These are phyloP conservation scores for Syzygium grande DNA, from an alignment of 345 rosid species.

Conservation along the genomic window DNA sequence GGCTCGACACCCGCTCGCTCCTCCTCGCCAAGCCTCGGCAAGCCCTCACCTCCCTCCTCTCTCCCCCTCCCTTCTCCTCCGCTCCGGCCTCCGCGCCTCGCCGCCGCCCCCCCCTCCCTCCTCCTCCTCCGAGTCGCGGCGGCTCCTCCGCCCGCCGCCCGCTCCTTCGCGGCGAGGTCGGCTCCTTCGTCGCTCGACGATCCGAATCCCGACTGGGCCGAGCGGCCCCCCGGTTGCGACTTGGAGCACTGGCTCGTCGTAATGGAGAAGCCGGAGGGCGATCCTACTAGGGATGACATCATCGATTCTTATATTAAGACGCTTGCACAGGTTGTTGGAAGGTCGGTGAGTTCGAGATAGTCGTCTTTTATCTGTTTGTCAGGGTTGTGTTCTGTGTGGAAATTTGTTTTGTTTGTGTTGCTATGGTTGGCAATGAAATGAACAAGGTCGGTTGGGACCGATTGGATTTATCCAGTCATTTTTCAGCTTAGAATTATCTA, in stretches of 20 bases:
- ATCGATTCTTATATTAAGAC: constrained; percentile 80
- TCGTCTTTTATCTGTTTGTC: no score
- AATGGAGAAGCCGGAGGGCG: constrained; percentile 62
- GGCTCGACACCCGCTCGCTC: constrained; percentile 22
- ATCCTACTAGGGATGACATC: constrained; percentile 79
- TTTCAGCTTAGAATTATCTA: no score
- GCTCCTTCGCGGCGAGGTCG: constrained; percentile 38
- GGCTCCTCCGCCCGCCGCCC: not conserved
- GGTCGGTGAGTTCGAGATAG: constrained; percentile 20
- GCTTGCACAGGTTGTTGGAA: constrained; percentile 67
- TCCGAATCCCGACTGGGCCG: constrained; percentile 78
- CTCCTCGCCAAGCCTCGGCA: constrained; percentile 24
- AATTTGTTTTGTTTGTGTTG: no score
- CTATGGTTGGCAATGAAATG: no score
- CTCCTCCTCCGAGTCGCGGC: not conserved
- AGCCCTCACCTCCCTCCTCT: constrained; percentile 13
- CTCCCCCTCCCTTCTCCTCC: constrained; percentile 6
- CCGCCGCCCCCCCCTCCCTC: constrained; percentile 2
- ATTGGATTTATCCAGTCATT: no score
- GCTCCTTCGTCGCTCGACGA: constrained; percentile 66
- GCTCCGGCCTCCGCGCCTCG: constrained; percentile 6
- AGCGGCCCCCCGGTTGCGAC: constrained; percentile 95
- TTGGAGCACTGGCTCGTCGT: constrained; percentile 96
- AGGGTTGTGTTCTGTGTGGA: no score
- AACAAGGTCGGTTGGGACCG: no score